Conservation (phyloP, 2,329 filamentous ascomycete species). For the Graphium sp. region DNA sequence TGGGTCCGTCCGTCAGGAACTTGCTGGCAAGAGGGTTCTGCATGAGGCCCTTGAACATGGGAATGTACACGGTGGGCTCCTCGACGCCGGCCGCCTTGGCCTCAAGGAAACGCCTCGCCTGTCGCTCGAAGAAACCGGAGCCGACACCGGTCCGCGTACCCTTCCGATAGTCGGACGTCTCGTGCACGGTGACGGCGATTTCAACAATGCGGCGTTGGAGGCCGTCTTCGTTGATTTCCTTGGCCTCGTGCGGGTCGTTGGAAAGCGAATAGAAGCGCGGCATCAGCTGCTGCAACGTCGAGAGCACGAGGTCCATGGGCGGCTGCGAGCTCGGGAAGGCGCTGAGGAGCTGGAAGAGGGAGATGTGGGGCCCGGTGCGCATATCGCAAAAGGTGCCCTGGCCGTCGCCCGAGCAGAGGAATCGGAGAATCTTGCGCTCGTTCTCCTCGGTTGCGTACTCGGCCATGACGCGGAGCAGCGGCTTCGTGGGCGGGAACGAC, state of each 20-base stretch:
- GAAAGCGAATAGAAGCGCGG: conserved; percentile 96
- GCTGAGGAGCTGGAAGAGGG: conserved; percentile 67
- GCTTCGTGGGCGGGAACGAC: conserved; percentile 81
- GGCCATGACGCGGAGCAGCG: conserved; percentile 66
- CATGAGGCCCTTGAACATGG: conserved; percentile 98
- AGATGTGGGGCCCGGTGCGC: conserved; percentile 74
- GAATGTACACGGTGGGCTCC: conserved; percentile 46
- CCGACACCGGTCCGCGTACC: conserved; percentile 68
- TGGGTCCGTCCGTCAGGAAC: conserved; percentile 86
- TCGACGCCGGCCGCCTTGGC: conserved; percentile 44
- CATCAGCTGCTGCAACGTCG: conserved; percentile 75
- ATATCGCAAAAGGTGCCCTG: conserved; percentile 90
- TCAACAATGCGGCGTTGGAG: conserved; percentile 72
- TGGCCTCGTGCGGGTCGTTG: conserved; percentile 76
- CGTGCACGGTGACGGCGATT: conserved; percentile 92
- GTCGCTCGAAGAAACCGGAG: conserved; percentile 82
- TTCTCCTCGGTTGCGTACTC: conserved; percentile 66
- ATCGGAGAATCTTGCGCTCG: conserved; percentile 79
- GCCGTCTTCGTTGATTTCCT: conserved; percentile 29
- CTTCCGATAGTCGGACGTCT: conserved; percentile 61
- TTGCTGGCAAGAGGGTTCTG: conserved; percentile 84
- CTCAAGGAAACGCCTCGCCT: conserved; percentile 56
- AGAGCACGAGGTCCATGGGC: conserved; percentile 66
- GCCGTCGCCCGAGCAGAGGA: conserved; percentile 75
- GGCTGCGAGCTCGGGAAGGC: conserved; percentile 89